phyloP scores from a whole-genome alignment of 2,329 filamentous ascomycete species.

The Pseudovirgaria hyperparasitica region DNA sequence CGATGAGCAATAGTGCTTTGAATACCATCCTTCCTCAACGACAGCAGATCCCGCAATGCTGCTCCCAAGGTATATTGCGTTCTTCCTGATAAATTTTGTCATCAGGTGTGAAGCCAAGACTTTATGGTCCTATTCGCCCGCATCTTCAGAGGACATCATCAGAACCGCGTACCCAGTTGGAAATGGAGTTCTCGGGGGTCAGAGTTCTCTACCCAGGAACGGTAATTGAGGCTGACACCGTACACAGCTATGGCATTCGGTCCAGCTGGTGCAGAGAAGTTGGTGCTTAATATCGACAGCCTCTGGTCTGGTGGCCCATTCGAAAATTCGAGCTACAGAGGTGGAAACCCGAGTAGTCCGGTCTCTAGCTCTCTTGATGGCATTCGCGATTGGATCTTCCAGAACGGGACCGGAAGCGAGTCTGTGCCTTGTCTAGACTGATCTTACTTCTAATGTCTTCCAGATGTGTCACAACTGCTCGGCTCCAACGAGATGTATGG shows the following conservation, averaged over 20 bases:
- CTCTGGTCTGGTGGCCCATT: constrained; percentile 41
- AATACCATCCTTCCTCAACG: too few species aligned
- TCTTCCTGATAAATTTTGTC: too few species aligned
- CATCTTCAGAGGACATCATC: constrained; percentile 10
- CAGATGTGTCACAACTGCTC: constrained; percentile 26
- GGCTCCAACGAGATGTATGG: constrained; percentile 30
- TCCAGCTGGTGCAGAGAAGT: constrained; percentile 26
- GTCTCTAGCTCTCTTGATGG: constrained; percentile 24
- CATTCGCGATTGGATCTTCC: constrained; percentile 35
- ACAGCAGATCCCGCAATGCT: too few species aligned
- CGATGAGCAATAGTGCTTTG: too few species aligned
- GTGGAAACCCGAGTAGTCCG: constrained; percentile 31
- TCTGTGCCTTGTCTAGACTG: not conserved
- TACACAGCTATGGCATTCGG: constrained; percentile 31
- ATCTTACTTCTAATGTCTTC: constrained; percentile 2
- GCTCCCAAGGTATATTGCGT: too few species aligned
- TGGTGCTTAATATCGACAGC: constrained; percentile 36
- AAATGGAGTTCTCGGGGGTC: constrained; percentile 35
- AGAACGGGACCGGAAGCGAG: constrained; percentile 36
- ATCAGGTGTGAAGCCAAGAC: constrained; percentile 9
- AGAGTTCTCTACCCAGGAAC: constrained; percentile 2
- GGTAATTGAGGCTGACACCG: not conserved
- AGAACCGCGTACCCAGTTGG: constrained; percentile 31
- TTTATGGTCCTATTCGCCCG: constrained; percentile 11
- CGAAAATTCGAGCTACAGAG: constrained; percentile 30